Evolutionary conservation across 176 grass and related monocot genomes (phyloP).

Genomic region (Poa annua): DNA sequence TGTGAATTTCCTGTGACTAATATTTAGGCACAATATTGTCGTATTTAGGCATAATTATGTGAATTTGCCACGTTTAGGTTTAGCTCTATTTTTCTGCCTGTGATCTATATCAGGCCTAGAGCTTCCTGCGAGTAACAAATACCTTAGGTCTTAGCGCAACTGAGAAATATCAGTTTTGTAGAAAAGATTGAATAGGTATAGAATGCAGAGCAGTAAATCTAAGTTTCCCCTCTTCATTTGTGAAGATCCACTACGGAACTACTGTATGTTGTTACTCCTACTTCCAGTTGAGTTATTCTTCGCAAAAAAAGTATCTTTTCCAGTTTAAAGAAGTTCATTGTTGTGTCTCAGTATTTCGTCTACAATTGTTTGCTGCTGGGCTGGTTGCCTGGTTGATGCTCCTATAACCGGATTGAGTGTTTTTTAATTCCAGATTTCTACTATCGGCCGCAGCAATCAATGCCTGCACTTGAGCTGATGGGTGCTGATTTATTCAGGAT

Average conservation of each 20-base stretch:
- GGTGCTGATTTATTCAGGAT: neutral
- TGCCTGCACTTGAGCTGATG: neutral
- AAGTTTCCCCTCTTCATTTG: neutral
- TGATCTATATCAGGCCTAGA: neutral
- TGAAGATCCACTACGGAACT: neutral
- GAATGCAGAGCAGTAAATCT: neutral
- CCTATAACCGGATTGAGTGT: neutral
- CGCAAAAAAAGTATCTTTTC: neutral
- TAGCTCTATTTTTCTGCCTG: neutral
- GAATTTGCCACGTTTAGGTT: neutral
- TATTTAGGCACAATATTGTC: constrained; percentile 8
- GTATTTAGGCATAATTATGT: neutral
- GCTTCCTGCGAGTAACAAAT: neutral
- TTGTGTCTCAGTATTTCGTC: neutral
- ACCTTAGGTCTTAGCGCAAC: constrained; percentile 4
- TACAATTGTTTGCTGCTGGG: neutral
- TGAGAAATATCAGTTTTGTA: constrained; percentile 25
- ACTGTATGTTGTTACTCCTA: neutral
- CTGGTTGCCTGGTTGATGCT: constrained; percentile 3
- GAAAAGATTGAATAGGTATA: constrained; percentile 10
- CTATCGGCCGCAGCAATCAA: neutral
- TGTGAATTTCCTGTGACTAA: constrained; percentile 44
- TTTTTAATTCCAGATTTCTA: too few species aligned
- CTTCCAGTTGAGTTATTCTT: neutral
- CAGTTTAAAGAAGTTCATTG: neutral